phyloP scores from a whole-genome alignment of 208 protist species.

The Strigomonas oncopelti region DNA sequence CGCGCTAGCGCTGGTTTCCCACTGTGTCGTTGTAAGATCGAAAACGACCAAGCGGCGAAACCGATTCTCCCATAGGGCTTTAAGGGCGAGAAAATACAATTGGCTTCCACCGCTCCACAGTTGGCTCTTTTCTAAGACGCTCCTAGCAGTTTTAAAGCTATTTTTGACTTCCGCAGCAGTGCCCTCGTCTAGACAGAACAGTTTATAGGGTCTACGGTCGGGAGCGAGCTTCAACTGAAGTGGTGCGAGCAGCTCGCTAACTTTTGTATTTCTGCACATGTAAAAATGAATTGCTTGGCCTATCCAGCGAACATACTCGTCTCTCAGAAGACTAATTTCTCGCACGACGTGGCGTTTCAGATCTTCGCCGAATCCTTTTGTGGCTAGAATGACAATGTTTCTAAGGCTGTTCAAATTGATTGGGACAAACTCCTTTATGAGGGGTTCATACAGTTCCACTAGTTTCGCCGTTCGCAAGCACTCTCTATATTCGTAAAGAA shows the following conservation, averaged over 20 bases:
- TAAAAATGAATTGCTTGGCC: slow-evolving; percentile 76
- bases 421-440: slow-evolving; percentile 50
- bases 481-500: slow-evolving; percentile 25
- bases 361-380: slow-evolving; percentile 31
- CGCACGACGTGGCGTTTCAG: slow-evolving; percentile 49
- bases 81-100: slow-evolving; percentile 56
- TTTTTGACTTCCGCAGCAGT: neutral
- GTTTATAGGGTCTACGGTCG: neutral
- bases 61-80: slow-evolving; percentile 49
- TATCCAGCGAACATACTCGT: slow-evolving; percentile 55
- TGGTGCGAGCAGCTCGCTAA: slow-evolving; percentile 56
- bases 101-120: slow-evolving; percentile 46
- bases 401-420: slow-evolving; percentile 43
- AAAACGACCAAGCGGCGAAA: slow-evolving; percentile 60
- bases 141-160: slow-evolving; percentile 31
- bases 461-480: slow-evolving; percentile 55
- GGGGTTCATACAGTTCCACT: slow-evolving; percentile 67
- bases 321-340: slow-evolving; percentile 58
- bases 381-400: slow-evolving; percentile 70
- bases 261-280: slow-evolving; percentile 66
- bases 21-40: slow-evolving; percentile 28
- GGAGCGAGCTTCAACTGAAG: slow-evolving; percentile 42
- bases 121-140: slow-evolving; percentile 33
- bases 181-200: slow-evolving; percentile 1
- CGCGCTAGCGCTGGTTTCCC: slow-evolving; percentile 34